Percentiles rank a stretch among this genome's conserved stretches.
Conservation (phyloP, 495 filamentous ascomycete species). For the Podospora conica region DNA sequence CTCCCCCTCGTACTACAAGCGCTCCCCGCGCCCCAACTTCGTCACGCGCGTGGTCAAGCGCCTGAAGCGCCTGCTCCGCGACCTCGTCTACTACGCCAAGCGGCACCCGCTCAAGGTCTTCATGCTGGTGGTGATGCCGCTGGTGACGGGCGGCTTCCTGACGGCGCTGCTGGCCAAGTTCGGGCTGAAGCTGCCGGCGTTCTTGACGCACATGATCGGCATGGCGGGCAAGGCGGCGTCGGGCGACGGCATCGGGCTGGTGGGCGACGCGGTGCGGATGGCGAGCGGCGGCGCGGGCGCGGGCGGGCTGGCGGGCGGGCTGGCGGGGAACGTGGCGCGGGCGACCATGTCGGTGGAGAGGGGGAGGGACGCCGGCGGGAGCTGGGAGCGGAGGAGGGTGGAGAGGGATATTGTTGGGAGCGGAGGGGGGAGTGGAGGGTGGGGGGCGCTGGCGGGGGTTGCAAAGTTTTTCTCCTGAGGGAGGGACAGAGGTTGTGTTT, state of each 20-base stretch:
- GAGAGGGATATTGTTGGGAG: slow-evolving; percentile 27
- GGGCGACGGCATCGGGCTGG: slow-evolving; percentile 46
- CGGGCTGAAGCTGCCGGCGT: slow-evolving; percentile 63
- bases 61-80: slow-evolving; percentile 65
- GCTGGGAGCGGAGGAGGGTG: slow-evolving; percentile 38
- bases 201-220: slow-evolving; percentile 51
- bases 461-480: slow-evolving; percentile 59
- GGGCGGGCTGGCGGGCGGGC: slow-evolving; percentile 4
- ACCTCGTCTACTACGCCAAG: slow-evolving; percentile 69
- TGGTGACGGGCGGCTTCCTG: slow-evolving; percentile 75
- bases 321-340: neutral
- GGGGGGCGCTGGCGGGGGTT: slow-evolving; percentile 49
- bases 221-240: slow-evolving; percentile 48
- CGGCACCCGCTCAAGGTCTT: slow-evolving; percentile 77
- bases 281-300: slow-evolving; percentile 26
- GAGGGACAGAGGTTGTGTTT: neutral
- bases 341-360: slow-evolving; percentile 20
- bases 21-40: slow-evolving; percentile 71
- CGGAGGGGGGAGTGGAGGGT: slow-evolving; percentile 27
- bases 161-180: slow-evolving; percentile 65
- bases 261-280: slow-evolving; percentile 45
- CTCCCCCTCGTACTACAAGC: slow-evolving; percentile 60
- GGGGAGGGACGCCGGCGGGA: slow-evolving; percentile 28
- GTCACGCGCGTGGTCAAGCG: slow-evolving; percentile 60
- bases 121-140: slow-evolving; percentile 75